A percentile compares a stretch with the other conserved stretches of the same genome.
phyloP scores from a whole-genome alignment of 257 asterid genomes.

The Craterostigma plantagineum region DNA sequence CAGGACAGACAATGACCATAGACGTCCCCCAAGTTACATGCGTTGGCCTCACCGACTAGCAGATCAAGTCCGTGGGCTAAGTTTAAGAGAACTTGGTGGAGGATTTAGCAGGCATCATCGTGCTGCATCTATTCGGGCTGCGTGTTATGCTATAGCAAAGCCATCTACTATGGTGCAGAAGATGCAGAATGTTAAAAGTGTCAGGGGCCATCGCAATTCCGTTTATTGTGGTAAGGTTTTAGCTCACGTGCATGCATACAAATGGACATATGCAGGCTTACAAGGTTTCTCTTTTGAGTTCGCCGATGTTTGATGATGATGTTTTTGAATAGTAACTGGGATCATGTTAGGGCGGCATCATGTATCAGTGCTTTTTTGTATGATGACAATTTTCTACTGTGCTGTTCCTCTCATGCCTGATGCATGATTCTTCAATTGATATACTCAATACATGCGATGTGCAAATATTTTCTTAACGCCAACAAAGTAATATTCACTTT shows the following conservation, averaged over 20 bases:
- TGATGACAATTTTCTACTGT: too few species aligned
- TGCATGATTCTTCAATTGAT: too few species aligned
- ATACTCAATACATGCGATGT: too few species aligned
- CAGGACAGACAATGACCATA: constrained; percentile 23
- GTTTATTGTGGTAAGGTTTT: constrained; percentile 70
- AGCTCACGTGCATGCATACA: constrained; percentile 1
- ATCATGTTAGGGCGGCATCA: too few species aligned
- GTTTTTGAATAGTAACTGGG: too few species aligned
- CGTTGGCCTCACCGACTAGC: constrained; percentile 93
- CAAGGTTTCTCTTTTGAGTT: too few species aligned
- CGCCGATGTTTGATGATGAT: too few species aligned
- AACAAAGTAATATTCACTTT: too few species aligned
- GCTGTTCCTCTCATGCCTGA: too few species aligned
- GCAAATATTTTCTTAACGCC: too few species aligned
- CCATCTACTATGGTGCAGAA: constrained; percentile 93
- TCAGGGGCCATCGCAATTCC: constrained; percentile 85
- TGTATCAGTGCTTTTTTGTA: too few species aligned
- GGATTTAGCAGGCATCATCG: constrained; percentile 93
- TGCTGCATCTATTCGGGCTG: constrained; percentile 76
- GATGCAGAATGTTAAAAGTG: constrained; percentile 62
- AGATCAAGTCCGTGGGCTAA: constrained; percentile 77
- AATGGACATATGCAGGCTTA: background rate
- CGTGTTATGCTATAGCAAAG: constrained; percentile 82
- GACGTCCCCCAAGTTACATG: constrained; percentile 44
- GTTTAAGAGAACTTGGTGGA: constrained; percentile 91